Evolutionary conservation across 129 eudicot species (phyloP).

Genomic region (Lactuca saligna): DNA sequence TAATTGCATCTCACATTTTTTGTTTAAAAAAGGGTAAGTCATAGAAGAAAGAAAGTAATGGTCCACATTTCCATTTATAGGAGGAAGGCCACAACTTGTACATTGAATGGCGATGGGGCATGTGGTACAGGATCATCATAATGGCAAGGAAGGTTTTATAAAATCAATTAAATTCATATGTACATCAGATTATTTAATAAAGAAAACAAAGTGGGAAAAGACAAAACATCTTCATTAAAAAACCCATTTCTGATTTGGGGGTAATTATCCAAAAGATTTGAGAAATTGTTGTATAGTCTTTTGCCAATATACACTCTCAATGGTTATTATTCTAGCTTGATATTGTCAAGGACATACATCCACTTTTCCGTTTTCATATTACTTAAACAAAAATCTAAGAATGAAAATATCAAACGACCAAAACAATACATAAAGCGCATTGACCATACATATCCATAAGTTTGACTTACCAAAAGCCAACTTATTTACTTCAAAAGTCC

Average conservation of each 20-base stretch:
- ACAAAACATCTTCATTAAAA: too few species aligned
- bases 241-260: too few species aligned
- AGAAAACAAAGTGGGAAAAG: too few species aligned
- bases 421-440: conserved; percentile 2
- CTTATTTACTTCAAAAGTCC: conserved; percentile 33
- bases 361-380: neutral
- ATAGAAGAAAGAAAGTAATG: neutral
- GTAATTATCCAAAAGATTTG: too few species aligned
- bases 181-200: too few species aligned
- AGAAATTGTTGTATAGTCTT: too few species aligned
- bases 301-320: too few species aligned
- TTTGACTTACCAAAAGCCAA: conserved; percentile 36
- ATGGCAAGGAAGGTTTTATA: neutral
- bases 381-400: neutral
- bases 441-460: conserved; percentile 30
- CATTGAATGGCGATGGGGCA: neutral
- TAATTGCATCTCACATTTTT: too few species aligned
- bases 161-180: too few species aligned
- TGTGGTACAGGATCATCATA: neutral
- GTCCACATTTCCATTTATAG: neutral
- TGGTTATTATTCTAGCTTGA: too few species aligned
- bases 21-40: too few species aligned
- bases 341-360: too few species aligned
- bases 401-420: neutral
- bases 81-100: neutral